phyloP scores from a whole-genome alignment of 169 alveolate genomes.

The Cryptosporidium tyzzeri region DNA sequence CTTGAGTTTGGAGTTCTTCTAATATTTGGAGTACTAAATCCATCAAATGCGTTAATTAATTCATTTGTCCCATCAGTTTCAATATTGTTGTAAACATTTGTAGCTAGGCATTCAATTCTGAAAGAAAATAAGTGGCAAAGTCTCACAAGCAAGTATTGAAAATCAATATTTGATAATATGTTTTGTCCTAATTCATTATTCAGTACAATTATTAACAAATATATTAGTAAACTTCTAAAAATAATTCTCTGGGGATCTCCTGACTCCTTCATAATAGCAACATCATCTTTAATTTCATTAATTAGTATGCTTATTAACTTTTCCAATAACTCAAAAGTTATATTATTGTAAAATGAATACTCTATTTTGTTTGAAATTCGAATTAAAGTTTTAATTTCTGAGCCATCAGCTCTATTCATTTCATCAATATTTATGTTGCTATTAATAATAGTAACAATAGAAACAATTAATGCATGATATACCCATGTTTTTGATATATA shows the following conservation, averaged over 20 bases:
- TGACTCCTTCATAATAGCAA: conserved; percentile 26
- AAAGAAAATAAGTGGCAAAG: conserved; percentile 50
- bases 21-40: background rate
- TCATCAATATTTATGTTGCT: conserved; percentile 22
- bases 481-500: conserved; percentile 42
- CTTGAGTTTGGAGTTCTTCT: conserved; percentile 19
- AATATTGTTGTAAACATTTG: conserved; percentile 29
- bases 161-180: conserved; percentile 13
- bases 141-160: conserved; percentile 7
- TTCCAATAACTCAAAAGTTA: background rate
- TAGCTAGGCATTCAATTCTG: conserved; percentile 44
- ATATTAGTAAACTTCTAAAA: conserved; percentile 58
- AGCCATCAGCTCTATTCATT: background rate
- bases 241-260: conserved; percentile 39
- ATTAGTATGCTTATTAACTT: conserved; percentile 22
- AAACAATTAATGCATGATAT: conserved; percentile 34
- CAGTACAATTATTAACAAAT: background rate
- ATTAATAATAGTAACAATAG: conserved; percentile 13
- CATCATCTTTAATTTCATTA: conserved; percentile 37
- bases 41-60: background rate
- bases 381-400: conserved; percentile 35
- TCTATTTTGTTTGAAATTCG: background rate
- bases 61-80: background rate
- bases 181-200: background rate
- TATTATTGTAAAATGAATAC: background rate